Evolutionary conservation across 306 rosid genomes (phyloP).

Genomic region (Prunus campanulata): DNA sequence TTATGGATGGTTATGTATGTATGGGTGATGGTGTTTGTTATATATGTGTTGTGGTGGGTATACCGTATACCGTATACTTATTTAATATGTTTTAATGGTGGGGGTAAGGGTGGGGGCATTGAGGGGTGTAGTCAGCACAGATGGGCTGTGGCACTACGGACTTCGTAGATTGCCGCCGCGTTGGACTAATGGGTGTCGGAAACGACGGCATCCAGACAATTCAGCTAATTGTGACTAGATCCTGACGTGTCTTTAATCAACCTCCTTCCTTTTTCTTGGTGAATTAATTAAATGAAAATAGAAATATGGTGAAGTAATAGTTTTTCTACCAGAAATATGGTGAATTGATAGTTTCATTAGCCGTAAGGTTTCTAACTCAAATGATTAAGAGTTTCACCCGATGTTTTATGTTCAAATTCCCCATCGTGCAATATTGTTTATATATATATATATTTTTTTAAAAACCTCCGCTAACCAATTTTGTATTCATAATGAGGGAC

Average conservation of each 20-base stretch:
- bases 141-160: not conserved
- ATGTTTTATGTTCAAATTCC: no score
- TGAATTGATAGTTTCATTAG: no score
- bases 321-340: not conserved
- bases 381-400: no score
- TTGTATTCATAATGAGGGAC: no score
- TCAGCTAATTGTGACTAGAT: slow-evolving; percentile 4
- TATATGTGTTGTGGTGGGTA: not conserved
- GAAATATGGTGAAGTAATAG: not conserved
- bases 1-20: slow-evolving; percentile 3
- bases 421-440: no score
- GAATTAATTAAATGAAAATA: not conserved
- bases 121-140: slow-evolving; percentile 11
- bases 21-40: not conserved
- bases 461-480: no score
- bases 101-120: not conserved
- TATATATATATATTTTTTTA: no score
- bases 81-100: not conserved
- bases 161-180: not conserved
- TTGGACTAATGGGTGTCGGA: slow-evolving; percentile 9
- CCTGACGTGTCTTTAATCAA: not conserved
- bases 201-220: not conserved
- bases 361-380: no score
- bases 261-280: slow-evolving; percentile 6
- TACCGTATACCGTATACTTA: not conserved